A percentile compares a stretch with the other conserved stretches of the same genome.
Evolutionary conservation across 2,329 filamentous ascomycete genomes (phyloP).

Genomic region (Aspergillus sp.): DNA sequence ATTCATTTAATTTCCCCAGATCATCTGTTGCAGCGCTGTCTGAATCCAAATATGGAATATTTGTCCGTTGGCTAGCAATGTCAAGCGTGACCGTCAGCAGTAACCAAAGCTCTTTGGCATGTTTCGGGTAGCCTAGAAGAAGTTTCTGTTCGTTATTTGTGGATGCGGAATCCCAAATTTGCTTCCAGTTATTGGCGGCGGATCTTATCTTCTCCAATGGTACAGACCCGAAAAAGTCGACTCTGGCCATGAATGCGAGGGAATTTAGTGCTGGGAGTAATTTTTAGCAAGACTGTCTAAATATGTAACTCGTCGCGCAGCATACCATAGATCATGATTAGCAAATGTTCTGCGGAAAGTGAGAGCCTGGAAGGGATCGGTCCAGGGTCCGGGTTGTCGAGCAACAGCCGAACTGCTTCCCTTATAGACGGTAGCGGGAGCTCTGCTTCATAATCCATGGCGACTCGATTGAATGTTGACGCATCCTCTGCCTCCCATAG

Average conservation of each 20-base stretch:
- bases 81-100: conserved; percentile 29
- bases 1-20: conserved; percentile 30
- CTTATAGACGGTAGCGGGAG: conserved; percentile 23
- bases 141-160: conserved; percentile 23
- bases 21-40: conserved; percentile 28
- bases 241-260: conserved; percentile 29
- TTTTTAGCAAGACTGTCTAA: not conserved
- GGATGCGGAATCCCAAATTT: conserved; percentile 25
- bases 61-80: conserved; percentile 14
- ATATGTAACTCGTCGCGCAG: not conserved
- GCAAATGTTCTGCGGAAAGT: conserved; percentile 29
- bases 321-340: conserved; percentile 34
- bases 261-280: conserved; percentile 26
- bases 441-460: conserved; percentile 7
- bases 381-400: conserved; percentile 19
- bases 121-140: conserved; percentile 32
- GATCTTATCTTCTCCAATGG: conserved; percentile 25
- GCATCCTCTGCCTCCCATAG: conserved; percentile 32
- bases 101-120: conserved; percentile 34
- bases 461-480: conserved; percentile 23
- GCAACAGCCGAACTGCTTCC: conserved; percentile 24
- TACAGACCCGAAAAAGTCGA: conserved; percentile 26
- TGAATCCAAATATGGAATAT: conserved; percentile 24
- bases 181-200: conserved; percentile 30
- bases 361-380: conserved; percentile 25